Base-by-base conservation (phyloP, 2,329 filamentous ascomycete genomes). In the Nemania serpens region DNA sequence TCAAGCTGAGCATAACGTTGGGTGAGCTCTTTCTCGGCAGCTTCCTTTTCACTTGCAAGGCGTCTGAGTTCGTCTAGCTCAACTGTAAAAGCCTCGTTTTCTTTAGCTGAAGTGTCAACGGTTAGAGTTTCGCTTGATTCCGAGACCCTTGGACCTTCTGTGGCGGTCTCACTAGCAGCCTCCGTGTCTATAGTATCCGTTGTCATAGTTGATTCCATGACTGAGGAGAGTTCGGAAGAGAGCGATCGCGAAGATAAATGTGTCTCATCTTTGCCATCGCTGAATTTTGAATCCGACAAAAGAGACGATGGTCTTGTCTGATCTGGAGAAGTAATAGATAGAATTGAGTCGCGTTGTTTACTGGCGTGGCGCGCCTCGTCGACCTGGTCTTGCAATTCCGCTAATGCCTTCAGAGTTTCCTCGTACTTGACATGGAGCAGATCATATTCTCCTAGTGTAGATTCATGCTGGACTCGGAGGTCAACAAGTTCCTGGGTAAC, bases 401-500 rank as follows among this genome's bases (percentile, higher is more conserved):
- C 88, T 43, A 99, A 76, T 10, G 90, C 88, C 49, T 89, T 89
- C 63, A 99, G 80, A 5, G 93, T 91, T 70, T 96, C 89, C 71
- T 97, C 91, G 69, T 99, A 99, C 75, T 97, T 98, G 68, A 87
- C 83, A 58, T 93, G 88, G 25, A 99, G 87, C 47, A 87, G 78
- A 65, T 96, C 91, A 69, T 89, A 94, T 60, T 98, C 92, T 65
- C 84, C 88, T 17, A 96, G 74, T 0, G 92, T 94, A 9, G 84
- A 81, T 74, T 98, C 94, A 70, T 99, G 95, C 75, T 97, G 93
- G 42, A 96, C 88, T 15, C 91, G 90, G 53, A 99, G 84, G 69
- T 95, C 91, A 59, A 97, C 85, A 2, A 99, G 87, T 76, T 99
- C 95, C 73, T 96, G 92, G 0, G 90, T 95, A 42, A 98, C 90